Conservation (phyloP, 2,329 filamentous ascomycete genomes). For the Alternaria brassicae region DNA sequence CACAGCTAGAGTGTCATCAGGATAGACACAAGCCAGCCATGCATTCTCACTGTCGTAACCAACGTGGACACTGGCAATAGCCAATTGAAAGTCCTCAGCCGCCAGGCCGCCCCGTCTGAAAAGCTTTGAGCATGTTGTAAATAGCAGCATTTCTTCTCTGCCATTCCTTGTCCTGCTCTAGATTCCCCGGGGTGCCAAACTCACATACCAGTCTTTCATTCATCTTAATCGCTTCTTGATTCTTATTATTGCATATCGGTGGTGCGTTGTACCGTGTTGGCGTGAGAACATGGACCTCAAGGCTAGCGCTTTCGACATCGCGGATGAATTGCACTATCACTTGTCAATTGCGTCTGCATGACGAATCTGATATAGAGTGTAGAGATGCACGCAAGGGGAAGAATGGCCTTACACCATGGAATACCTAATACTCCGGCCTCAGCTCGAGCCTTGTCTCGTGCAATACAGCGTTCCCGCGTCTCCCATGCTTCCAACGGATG, state of each 20-base stretch:
- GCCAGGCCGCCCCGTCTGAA: not conserved
- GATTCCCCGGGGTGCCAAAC: not conserved
- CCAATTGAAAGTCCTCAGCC: not conserved
- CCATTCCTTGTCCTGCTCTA: not conserved
- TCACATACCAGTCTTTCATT: not conserved
- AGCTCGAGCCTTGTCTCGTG: not conserved
- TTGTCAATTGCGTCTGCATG: not conserved
- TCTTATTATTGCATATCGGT: not conserved
- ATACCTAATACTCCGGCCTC: not conserved
- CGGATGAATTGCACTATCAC: not conserved
- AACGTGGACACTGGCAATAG: not conserved
- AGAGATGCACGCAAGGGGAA: not conserved
- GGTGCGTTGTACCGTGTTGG: constrained; percentile 12
- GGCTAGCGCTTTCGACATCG: not conserved
- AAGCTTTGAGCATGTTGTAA: constrained; percentile 1
- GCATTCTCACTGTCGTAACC: fast-evolving
- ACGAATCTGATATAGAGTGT: not conserved
- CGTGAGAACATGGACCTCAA: constrained; percentile 11
- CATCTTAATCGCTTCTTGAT: not conserved
- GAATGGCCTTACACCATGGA: not conserved
- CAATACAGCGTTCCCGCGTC: not conserved
- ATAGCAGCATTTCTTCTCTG: not conserved
- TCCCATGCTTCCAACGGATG: not conserved
- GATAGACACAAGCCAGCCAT: not conserved
- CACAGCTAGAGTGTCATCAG: not conserved